These are phyloP conservation scores for Hansfordia pulvinata DNA, from an alignment of 2,329 filamentous ascomycete genomes.

Conservation along the genomic window DNA sequence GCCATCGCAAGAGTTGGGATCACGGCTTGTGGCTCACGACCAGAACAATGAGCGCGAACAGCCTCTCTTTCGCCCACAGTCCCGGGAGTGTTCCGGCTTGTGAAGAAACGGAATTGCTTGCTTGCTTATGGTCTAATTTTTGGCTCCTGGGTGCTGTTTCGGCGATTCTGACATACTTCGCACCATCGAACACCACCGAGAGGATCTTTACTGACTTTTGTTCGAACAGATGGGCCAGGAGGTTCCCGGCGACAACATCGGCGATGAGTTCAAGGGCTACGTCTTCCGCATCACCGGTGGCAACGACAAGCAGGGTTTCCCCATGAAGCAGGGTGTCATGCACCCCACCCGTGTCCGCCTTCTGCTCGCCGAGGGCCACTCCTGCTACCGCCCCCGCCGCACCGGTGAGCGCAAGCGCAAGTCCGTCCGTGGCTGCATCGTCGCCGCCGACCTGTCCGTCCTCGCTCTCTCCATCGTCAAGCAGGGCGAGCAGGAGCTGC, in stretches of 20 bases:
- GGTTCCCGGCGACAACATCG: slow-evolving; percentile 85
- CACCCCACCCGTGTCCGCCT: slow-evolving; percentile 97
- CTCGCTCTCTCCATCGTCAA: slow-evolving; percentile 93
- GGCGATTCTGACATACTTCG: slow-evolving; percentile 3
- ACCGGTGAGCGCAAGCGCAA: slow-evolving; percentile 99
- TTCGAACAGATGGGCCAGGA: slow-evolving; percentile 65
- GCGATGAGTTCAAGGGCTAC: slow-evolving; percentile 99
- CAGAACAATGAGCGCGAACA: too few relatives aligned
- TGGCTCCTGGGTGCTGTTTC: too few relatives aligned
- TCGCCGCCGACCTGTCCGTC: slow-evolving; percentile 88
- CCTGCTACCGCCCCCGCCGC: slow-evolving; percentile 97
- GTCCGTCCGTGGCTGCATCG: slow-evolving; percentile 97
- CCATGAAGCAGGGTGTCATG: slow-evolving; percentile 99
- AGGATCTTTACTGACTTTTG: slow-evolving; percentile 18
- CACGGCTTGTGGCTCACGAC: too few relatives aligned
- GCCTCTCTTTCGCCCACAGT: too few relatives aligned
- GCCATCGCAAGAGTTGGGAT: too few relatives aligned
- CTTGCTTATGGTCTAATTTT: too few relatives aligned
- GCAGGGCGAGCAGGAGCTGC: slow-evolving; percentile 90
- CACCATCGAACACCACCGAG: slow-evolving; percentile 3
- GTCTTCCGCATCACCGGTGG: slow-evolving; percentile 98
- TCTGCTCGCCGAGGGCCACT: slow-evolving; percentile 91
- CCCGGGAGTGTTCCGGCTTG: too few relatives aligned
- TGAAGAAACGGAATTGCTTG: too few relatives aligned
- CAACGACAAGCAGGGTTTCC: slow-evolving; percentile 99